phyloP scores from a whole-genome alignment of 2,329 filamentous ascomycete species.

The Phialocephala sp. region DNA sequence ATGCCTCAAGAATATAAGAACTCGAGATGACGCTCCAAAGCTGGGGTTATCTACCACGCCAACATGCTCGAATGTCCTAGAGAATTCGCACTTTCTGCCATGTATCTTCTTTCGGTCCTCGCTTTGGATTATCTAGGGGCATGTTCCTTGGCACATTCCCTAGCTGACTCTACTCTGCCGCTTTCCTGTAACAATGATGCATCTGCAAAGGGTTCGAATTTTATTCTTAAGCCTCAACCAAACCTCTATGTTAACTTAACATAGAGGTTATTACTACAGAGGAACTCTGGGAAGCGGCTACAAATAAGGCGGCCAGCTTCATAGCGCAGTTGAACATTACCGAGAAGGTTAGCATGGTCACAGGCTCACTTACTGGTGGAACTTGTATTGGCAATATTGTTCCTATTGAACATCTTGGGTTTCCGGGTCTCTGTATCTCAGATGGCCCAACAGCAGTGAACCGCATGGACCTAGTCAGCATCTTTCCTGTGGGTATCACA shows the following conservation, averaged over 20 bases:
- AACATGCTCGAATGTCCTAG: neutral
- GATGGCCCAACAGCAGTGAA: conserved; percentile 30
- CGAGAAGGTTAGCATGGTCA: conserved; percentile 29
- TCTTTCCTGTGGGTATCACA: conserved; percentile 74
- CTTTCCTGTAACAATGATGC: neutral
- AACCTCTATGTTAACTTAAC: neutral
- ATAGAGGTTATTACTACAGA: neutral
- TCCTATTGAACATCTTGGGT: conserved; percentile 25
- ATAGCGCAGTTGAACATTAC: conserved; percentile 56
- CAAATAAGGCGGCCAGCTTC: conserved; percentile 67
- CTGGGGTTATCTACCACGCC: neutral
- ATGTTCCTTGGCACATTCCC: neutral
- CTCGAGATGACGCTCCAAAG: neutral
- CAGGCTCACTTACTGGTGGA: conserved; percentile 17
- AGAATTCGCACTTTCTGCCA: neutral
- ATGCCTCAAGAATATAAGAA: neutral
- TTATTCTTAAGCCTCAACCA: neutral
- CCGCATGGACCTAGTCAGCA: conserved; percentile 52
- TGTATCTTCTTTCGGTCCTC: neutral
- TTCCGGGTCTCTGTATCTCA: conserved; percentile 27
- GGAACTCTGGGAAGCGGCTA: conserved; percentile 54
- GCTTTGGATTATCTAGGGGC: neutral
- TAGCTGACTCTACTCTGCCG: neutral
- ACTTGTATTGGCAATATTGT: conserved; percentile 31
- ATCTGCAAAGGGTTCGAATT: neutral